These are phyloP conservation scores for Neurospora tetrasperma DNA, from an alignment of 495 filamentous ascomycete species.

Conservation along the genomic window DNA sequence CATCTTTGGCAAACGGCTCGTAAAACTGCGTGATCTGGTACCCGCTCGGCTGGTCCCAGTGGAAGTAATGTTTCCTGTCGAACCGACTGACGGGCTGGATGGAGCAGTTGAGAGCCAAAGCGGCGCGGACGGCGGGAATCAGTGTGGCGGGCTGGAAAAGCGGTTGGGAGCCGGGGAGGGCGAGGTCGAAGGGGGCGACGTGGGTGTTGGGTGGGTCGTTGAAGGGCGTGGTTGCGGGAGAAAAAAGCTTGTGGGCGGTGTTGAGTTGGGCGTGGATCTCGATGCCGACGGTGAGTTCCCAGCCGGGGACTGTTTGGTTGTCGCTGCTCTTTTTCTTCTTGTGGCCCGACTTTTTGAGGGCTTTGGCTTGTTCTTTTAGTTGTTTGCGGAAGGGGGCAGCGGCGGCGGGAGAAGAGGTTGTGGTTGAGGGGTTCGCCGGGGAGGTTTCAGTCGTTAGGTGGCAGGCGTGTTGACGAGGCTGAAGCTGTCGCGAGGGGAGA, in stretches of 20 bases:
- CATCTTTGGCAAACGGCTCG: slow-evolving; percentile 74
- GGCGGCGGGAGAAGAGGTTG: not conserved
- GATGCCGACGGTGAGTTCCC: slow-evolving; percentile 90
- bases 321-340: slow-evolving; percentile 29
- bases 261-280: slow-evolving; percentile 97
- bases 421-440: not conserved
- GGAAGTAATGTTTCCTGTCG: slow-evolving; percentile 97
- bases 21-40: slow-evolving; percentile 98
- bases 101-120: slow-evolving; percentile 70
- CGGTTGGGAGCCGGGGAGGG: slow-evolving; percentile 82
- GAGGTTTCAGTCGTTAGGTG: not conserved
- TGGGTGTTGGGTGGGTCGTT: slow-evolving; percentile 63
- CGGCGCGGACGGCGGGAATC: slow-evolving; percentile 81
- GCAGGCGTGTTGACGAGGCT: not conserved
- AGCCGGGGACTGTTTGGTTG: slow-evolving; percentile 48
- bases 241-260: slow-evolving; percentile 77
- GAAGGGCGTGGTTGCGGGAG: slow-evolving; percentile 54
- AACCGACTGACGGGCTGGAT: slow-evolving; percentile 69
- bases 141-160: slow-evolving; percentile 74
- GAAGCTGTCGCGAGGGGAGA: not conserved
- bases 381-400: slow-evolving; percentile 57
- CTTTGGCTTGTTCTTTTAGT: slow-evolving; percentile 62
- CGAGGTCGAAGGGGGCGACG: slow-evolving; percentile 80
- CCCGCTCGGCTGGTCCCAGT: slow-evolving; percentile 90
- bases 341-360: slow-evolving; percentile 26